Base-by-base conservation (phyloP, 768 basidiomycete species). In the Mycena crocata region DNA sequence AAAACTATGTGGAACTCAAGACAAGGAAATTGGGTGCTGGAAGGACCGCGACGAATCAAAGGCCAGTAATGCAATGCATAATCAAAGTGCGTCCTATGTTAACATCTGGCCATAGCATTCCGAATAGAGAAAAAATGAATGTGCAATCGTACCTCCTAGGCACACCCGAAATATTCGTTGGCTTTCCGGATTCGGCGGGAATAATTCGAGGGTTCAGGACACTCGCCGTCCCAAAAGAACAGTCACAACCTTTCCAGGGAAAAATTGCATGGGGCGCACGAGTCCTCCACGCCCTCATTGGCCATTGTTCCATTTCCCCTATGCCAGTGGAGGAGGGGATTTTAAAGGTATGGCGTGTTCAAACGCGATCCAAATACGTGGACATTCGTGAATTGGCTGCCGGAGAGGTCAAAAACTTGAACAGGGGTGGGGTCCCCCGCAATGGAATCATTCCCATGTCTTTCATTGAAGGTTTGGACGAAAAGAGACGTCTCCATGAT, bases 401-500 rank as follows among this genome's bases (percentile, higher is more conserved):
- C 0, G 12, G 13, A 14, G 56, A 68, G 17, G 49, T 63, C 1
- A 4, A 35, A n/a, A 28, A 14, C 26, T 24, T 68, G 66, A 68
- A 68, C 37, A 30, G 42, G n/a, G 42, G 34, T 0, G 61, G 61
- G 12, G 66, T 51, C 2, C 50, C 57, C 31, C 56, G 66, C 35
- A 58, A 68, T 26, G 66, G 61, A 21, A 68, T 69, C 23, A 50
- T 66, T 49, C 63, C 64, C 37, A n/a, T 66, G 32, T 62, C 59
- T 2, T 65, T 54, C 26, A 51, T 65, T 6, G n/a, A 46, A 24
- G 59, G 52, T 9, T 49, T 65, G 23, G 42, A 51, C n/a, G n/a
- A n/a, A n/a, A n/a, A n/a, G n/a, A n/a, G n/a, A n/a, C n/a, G n/a
- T n/a, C n/a, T n/a, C n/a, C n/a, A n/a, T n/a, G n/a, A n/a, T n/a